phyloP scores from a whole-genome alignment of 768 basidiomycete species.

The Phanerochaete sordida region DNA sequence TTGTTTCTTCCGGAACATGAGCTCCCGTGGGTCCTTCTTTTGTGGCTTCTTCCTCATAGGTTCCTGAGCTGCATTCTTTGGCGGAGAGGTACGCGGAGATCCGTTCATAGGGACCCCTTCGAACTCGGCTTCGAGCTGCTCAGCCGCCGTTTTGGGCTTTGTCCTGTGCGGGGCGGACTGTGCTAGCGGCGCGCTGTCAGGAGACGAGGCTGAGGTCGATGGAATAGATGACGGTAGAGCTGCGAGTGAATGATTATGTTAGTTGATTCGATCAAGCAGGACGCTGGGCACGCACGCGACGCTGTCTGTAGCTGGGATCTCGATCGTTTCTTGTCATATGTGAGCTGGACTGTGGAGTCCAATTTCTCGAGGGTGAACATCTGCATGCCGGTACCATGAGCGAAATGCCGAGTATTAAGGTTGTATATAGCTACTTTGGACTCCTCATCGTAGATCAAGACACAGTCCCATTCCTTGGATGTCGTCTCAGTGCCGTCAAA shows the following conservation, averaged over 20 bases:
- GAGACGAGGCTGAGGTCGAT: conserved; percentile 15
- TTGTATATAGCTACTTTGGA: conserved; percentile 41
- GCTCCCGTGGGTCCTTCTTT: background rate
- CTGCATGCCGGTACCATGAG: too few relatives aligned
- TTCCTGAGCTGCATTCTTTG: conserved; percentile 29
- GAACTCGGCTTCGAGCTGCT: conserved; percentile 24
- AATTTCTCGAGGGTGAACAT: conserved; percentile 73
- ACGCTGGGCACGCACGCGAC: conserved; percentile 24
- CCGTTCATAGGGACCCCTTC: conserved; percentile 14
- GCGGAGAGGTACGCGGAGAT: conserved; percentile 20
- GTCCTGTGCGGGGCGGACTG: background rate
- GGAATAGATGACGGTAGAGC: conserved; percentile 10
- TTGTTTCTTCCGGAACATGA: background rate
- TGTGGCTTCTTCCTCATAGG: background rate
- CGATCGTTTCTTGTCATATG: conserved; percentile 43
- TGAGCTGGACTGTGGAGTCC: conserved; percentile 59
- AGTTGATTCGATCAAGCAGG: too few relatives aligned
- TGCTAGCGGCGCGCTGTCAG: conserved; percentile 9
- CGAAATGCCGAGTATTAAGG: too few relatives aligned
- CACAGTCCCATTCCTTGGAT: conserved; percentile 70
- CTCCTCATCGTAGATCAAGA: conserved; percentile 78
- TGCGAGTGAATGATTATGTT: background rate
- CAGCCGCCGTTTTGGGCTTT: conserved; percentile 9
- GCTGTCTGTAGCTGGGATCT: conserved; percentile 23
- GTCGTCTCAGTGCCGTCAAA: conserved; percentile 57